Evolutionary conservation across 345 rosid genomes (phyloP), one percentile per base, ranked within the genome.

Genomic region (Mercurialis annua): DNA sequence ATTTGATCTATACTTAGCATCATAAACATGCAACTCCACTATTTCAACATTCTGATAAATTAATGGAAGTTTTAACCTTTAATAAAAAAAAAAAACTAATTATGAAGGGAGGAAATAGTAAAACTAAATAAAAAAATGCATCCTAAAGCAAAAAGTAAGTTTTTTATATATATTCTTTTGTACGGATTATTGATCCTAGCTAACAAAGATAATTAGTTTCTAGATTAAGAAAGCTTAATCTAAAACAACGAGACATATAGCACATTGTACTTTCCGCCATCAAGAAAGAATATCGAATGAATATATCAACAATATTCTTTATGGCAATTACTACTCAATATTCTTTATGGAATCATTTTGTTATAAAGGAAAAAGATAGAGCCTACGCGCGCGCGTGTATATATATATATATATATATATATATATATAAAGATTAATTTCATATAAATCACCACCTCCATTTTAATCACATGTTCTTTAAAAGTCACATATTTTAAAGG

Each of bases 271-370:
- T 26, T 59, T 29, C 49, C 24, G 18, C 46, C n/a, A 47, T 10
- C 43, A 6, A 16, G 54, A 17, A 7, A 5, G 14, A 17, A 30
- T 9, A 30, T 14, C 1, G 5, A 30, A 17, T 5, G 17, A 30
- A 66, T 66, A 9, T 17, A 38, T 43, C n/a, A 20, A 53, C 53
- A 11, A 16, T 43, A 59, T 26, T 66, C 52, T n/a, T 64, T 42
- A 12, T 43, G 64, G 57, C 23, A 46, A 46, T 31, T 8, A 47
- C 64, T 0, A 56, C 20, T 57, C 55, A 56, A 12, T 30, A 30
- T 4, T 4, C 21, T 15, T 7, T 40, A 10, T 65, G n/a, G 63
- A 67, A 56, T 67, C 54, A 42, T 44, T 42, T 67, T n/a, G n/a
- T 46, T 42, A 7, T 6, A 14, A 47, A n/a, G 30, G n/a, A 16